Evolutionary conservation across 1,139 yeast genomes (phyloP).

Genomic region (Suhomyces atakaporum): DNA sequence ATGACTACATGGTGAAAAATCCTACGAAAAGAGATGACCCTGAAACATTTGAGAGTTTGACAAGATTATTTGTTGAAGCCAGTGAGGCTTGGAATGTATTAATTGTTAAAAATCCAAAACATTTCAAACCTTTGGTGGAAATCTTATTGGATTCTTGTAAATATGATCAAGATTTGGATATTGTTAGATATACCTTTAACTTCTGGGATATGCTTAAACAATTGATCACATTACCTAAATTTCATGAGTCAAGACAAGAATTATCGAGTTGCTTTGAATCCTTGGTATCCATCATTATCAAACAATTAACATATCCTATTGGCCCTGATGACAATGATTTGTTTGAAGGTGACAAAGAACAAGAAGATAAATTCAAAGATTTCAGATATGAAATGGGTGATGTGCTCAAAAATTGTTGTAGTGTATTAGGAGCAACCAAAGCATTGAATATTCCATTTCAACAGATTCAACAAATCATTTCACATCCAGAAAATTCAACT

Average conservation of each 20-base stretch:
- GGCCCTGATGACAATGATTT: conserved; percentile 43
- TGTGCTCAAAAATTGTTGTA: conserved; percentile 91
- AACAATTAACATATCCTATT: conserved; percentile 76
- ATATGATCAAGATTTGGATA: conserved; percentile 78
- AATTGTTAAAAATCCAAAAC: conserved; percentile 71
- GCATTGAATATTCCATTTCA: conserved; percentile 68
- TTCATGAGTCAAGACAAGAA: conserved; percentile 56
- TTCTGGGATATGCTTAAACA: conserved; percentile 89
- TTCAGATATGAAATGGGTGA: conserved; percentile 97
- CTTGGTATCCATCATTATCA: conserved; percentile 66
- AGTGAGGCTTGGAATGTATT: conserved; percentile 95
- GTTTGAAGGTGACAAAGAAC: conserved; percentile 69
- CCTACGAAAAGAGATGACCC: conserved; percentile 56
- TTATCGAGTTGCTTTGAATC: conserved; percentile 63
- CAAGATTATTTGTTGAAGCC: conserved; percentile 84
- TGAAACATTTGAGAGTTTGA: conserved; percentile 69
- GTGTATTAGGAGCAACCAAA: conserved; percentile 74
- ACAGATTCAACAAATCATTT: conserved; percentile 47
- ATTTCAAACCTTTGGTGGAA: conserved; percentile 75
- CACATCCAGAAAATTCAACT: conserved; percentile 26
- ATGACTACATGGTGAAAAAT: conserved; percentile 42
- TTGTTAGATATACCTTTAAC: conserved; percentile 85
- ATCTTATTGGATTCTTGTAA: conserved; percentile 64
- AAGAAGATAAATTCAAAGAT: conserved; percentile 89
- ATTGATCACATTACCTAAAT: conserved; percentile 64